These are phyloP conservation scores for Ophiostoma novo-ulmi DNA, from an alignment of 2,329 filamentous ascomycete species.

Conservation along the genomic window DNA sequence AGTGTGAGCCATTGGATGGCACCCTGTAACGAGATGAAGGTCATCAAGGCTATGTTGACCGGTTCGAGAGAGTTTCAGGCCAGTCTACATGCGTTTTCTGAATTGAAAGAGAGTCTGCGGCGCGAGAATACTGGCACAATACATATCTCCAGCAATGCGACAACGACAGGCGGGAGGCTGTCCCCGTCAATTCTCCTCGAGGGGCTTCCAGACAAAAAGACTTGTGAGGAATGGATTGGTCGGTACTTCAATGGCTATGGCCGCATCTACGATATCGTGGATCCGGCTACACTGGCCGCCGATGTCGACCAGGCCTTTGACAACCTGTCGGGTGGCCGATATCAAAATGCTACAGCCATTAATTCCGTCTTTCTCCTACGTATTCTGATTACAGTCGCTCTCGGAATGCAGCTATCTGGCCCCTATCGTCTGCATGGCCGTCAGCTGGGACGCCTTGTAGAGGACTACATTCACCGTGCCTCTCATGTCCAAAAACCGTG, in stretches of 20 bases:
- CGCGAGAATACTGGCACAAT: not conserved
- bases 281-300: not conserved
- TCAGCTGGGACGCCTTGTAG: slow-evolving; percentile 15
- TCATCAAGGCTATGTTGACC: slow-evolving; percentile 19
- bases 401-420: slow-evolving; percentile 23
- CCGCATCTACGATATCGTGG: slow-evolving; percentile 19
- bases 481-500: slow-evolving; percentile 18
- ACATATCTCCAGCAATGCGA: not conserved
- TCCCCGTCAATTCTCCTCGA: not conserved
- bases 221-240: slow-evolving; percentile 21
- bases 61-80: not conserved
- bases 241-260: slow-evolving; percentile 17
- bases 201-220: slow-evolving; percentile 12
- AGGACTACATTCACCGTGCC: slow-evolving; percentile 14
- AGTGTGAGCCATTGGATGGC: slow-evolving; percentile 24
- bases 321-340: not conserved
- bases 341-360: not conserved
- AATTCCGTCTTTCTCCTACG: slow-evolving; percentile 21
- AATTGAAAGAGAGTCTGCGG: slow-evolving; percentile 18
- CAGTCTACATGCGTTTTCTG: slow-evolving; percentile 13
- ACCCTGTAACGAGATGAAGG: slow-evolving; percentile 20
- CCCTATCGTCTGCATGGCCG: slow-evolving; percentile 22
- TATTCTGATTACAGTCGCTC: slow-evolving; percentile 2
- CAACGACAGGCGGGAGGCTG: not conserved
- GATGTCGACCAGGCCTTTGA: slow-evolving; percentile 21